A percentile compares a stretch with the other conserved stretches of the same genome.
These are phyloP conservation scores for Aureobasidium sp. DNA, from an alignment of 2,329 filamentous ascomycete genomes.

Conservation along the genomic window DNA sequence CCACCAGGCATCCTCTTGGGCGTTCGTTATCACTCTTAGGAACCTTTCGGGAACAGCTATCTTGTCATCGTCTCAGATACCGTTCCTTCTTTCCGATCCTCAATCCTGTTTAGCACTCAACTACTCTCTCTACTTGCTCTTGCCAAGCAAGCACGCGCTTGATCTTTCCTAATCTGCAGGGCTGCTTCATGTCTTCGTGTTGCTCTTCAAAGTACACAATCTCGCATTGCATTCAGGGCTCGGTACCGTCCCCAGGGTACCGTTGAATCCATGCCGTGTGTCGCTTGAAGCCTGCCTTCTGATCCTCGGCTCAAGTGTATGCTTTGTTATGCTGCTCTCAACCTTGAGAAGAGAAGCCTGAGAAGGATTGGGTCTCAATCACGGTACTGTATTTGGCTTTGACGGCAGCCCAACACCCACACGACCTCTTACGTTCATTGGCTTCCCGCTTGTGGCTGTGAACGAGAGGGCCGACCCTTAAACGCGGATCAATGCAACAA, in stretches of 20 bases:
- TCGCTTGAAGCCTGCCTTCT: neutral
- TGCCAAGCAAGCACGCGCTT: conserved; percentile 10
- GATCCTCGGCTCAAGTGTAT: neutral
- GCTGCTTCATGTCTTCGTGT: neutral
- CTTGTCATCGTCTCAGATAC: conserved; percentile 1
- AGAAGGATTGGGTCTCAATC: neutral
- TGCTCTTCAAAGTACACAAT: neutral
- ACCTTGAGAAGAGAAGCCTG: neutral
- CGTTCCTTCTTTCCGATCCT: neutral
- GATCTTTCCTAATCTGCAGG: conserved; percentile 3
- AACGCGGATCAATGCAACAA: conserved; percentile 3
- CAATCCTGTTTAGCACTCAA: neutral
- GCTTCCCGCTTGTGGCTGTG: conserved; percentile 7
- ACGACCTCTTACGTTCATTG: neutral
- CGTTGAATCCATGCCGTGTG: neutral
- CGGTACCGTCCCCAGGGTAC: neutral
- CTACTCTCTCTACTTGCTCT: neutral
- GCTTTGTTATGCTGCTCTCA: neutral
- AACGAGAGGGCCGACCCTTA: neutral
- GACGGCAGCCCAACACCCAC: conserved; percentile 1
- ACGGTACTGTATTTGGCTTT: neutral
- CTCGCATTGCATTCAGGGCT: neutral
- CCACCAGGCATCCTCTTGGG: neutral
- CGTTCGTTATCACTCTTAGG: neutral
- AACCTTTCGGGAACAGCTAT: neutral